Conservation (phyloP, 2,329 filamentous ascomycete species). For the Talaromyces islandicus region DNA sequence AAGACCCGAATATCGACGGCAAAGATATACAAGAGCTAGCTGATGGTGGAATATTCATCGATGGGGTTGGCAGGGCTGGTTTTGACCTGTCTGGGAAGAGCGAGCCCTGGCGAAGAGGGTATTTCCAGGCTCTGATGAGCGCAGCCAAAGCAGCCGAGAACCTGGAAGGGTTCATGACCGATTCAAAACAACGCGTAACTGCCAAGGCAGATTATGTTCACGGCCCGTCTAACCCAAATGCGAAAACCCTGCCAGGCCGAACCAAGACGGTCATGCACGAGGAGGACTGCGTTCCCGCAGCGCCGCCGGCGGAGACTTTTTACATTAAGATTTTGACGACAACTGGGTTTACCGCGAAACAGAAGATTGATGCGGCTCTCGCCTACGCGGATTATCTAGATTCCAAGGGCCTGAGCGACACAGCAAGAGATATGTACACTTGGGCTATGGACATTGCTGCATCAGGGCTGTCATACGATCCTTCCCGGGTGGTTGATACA, state of each 20-base stretch:
- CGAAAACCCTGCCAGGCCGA: slow-evolving; percentile 60
- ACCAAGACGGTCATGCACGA: slow-evolving; percentile 60
- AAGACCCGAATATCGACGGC: slow-evolving; percentile 65
- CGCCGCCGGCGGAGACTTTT: slow-evolving; percentile 64
- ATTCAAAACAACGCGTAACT: slow-evolving; percentile 59
- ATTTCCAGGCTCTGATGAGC: slow-evolving; percentile 75
- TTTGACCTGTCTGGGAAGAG: slow-evolving; percentile 69
- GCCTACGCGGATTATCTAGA: slow-evolving; percentile 82
- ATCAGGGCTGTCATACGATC: slow-evolving; percentile 44
- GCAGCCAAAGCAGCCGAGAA: slow-evolving; percentile 72
- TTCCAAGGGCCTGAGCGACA: slow-evolving; percentile 62
- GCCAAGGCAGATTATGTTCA: slow-evolving; percentile 69
- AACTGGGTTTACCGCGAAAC: slow-evolving; percentile 68
- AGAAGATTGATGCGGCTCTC: slow-evolving; percentile 74
- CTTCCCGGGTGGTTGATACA: slow-evolving; percentile 50
- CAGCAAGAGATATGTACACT: slow-evolving; percentile 65
- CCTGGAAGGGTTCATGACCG: slow-evolving; percentile 70
- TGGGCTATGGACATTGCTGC: slow-evolving; percentile 72
- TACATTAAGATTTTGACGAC: slow-evolving; percentile 81
- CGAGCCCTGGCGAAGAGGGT: slow-evolving; percentile 79
- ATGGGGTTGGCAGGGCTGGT: slow-evolving; percentile 50
- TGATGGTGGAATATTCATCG: slow-evolving; percentile 47
- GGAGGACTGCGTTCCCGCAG: slow-evolving; percentile 67
- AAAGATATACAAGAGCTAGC: slow-evolving; percentile 54
- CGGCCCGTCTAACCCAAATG: slow-evolving; percentile 77